Evolutionary conservation across 164 flowering plant genomes (phyloP).

Genomic region (Warburgia ugandensis): DNA sequence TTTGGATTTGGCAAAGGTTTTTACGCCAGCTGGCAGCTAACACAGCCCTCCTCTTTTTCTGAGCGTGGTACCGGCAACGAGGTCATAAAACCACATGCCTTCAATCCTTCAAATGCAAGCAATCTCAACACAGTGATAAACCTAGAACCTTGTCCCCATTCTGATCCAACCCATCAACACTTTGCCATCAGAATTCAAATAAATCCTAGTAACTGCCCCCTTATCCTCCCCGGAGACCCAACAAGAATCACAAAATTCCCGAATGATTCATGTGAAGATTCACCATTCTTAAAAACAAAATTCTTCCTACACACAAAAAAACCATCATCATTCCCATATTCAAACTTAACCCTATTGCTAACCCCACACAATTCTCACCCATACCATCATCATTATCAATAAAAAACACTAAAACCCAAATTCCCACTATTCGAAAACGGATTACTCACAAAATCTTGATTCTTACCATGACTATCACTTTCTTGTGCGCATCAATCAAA

Average conservation of each 20-base stretch:
- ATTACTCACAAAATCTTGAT: constrained; percentile 3
- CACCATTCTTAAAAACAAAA: constrained; percentile 12
- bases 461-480: constrained; percentile 17
- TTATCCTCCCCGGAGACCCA: constrained; percentile 37
- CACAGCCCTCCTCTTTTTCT: too few relatives aligned
- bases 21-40: too few relatives aligned
- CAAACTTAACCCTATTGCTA: constrained; percentile 28
- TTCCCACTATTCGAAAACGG: constrained; percentile 17
- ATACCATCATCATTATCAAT: background rate
- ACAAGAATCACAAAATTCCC: constrained; percentile 15
- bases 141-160: constrained; percentile 19
- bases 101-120: constrained; percentile 50
- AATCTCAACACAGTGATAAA: constrained; percentile 56
- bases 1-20: too few relatives aligned
- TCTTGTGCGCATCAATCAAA: constrained; percentile 46
- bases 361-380: background rate
- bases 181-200: constrained; percentile 26
- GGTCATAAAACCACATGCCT: too few relatives aligned
- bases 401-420: constrained; percentile 26
- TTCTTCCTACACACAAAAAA: constrained; percentile 27
- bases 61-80: too few relatives aligned
- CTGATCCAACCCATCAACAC: constrained; percentile 18
- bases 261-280: too few relatives aligned
- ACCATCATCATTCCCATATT: constrained; percentile 28
- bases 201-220: constrained; percentile 12